Percentiles rank a stretch among this genome's conserved stretches.
These are phyloP conservation scores for Chlamydomonas asymmetrica DNA, from an alignment of 139 green algal genomes.

Conservation along the genomic window DNA sequence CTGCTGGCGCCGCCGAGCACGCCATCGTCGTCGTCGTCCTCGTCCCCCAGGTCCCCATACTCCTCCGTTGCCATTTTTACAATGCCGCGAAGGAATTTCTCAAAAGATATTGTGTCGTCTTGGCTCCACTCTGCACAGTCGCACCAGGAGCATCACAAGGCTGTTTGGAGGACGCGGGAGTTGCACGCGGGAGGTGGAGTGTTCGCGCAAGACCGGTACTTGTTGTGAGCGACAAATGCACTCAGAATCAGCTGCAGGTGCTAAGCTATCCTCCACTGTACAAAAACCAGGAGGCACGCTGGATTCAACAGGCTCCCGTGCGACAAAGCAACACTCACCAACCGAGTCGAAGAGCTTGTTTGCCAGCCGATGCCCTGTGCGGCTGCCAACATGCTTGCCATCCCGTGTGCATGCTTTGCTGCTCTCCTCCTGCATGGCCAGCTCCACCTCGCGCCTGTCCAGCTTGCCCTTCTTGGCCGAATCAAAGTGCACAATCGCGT, in stretches of 20 bases:
- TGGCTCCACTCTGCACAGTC: no score
- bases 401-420: conserved; percentile 16
- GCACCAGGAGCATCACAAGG: no score
- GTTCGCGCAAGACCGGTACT: no score
- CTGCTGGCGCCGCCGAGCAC: neutral
- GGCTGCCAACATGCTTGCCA: conserved; percentile 4
- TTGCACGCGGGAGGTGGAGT: no score
- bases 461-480: conserved; percentile 6
- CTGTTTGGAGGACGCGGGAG: no score
- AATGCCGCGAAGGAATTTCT: conserved; percentile 30
- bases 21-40: neutral
- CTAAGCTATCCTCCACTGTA: no score
- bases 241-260: no score
- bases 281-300: no score
- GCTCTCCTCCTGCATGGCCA: conserved; percentile 22
- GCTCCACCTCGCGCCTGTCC: conserved; percentile 23
- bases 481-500: conserved; percentile 27
- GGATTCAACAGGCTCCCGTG: no score
- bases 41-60: conserved; percentile 8
- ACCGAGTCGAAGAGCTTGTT: conserved; percentile 25
- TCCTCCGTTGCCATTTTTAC: conserved; percentile 14
- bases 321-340: no score
- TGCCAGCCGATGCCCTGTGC: conserved; percentile 27
- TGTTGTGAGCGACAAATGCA: no score
- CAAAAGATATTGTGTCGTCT: conserved; percentile 25